Evolutionary conservation across 2,329 filamentous ascomycete species (phyloP), one percentile per base, ranked within the genome.

Genomic region (Alternaria sp.): DNA sequence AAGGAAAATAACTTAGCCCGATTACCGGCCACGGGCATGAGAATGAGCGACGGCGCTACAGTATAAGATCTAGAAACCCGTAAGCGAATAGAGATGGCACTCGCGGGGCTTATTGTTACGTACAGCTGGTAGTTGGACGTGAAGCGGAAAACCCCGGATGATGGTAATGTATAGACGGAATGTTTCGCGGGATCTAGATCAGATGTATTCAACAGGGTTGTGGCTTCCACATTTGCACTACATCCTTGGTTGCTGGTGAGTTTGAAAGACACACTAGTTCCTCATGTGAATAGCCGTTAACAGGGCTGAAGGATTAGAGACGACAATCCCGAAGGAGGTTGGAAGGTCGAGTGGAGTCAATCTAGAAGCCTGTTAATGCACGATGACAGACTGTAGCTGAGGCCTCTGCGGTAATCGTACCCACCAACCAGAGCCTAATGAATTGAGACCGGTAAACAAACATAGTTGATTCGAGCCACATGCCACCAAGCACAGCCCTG

Each of bases 1-100:
- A 57, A 54, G 61, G 60, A 44, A 66, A 61, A 54, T 51, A 58
- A 57, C 54, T 59, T 65, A 61, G 63, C 59, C 66, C 58, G 62
- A 67, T 46, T 51, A 64, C 56, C 62, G 55, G 60, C 63, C 64
- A 56, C 62, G 53, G 17, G 54, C 54, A 62, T 56, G 31, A 53
- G 34, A 51, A 29, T 44, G 51, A 34, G 29, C 37, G 29, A 44
- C 31, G 31, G 26, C 23, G 39, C 36, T 28, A 13, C 53, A 36
- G 17, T 41, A 34, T 33, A 29, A 54, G 51, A 42, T 45, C 24
- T 26, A 28, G 46, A 34, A 54, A 49, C 28, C 26, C 39, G 28
- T 33, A 37, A 42, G 49, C 44, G 13, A 48, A 34, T 48, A 48
- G 31, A 26, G 10, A 31, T 48, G 44, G 44, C 44, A 9, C 13